Percentiles rank a stretch among this genome's conserved stretches.
phyloP scores from a whole-genome alignment of 108 stramenopile genomes.

The Epithemia pelagica region DNA sequence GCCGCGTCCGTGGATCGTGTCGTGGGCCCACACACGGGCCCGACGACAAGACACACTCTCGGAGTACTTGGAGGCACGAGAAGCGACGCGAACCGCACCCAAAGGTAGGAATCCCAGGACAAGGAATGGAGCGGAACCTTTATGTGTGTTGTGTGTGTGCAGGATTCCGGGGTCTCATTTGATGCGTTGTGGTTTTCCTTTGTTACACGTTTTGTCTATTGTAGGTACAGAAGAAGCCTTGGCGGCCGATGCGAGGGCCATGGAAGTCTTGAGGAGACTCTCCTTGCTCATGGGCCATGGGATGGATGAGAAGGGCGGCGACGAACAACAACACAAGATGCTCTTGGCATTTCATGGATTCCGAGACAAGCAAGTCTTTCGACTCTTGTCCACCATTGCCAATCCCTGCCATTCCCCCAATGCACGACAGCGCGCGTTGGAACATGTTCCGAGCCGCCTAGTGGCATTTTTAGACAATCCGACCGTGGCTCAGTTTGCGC shows the following conservation, averaged over 20 bases:
- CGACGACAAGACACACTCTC: neutral
- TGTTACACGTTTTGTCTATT: neutral
- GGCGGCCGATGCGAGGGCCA: conserved; percentile 62
- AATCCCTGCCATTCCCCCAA: conserved; percentile 47
- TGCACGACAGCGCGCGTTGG: conserved; percentile 64
- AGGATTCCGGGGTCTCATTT: neutral
- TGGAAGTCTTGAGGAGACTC: conserved; percentile 25
- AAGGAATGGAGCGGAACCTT: too few species aligned
- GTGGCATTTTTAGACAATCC: conserved; percentile 46
- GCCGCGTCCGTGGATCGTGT: neutral
- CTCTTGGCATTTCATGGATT: conserved; percentile 49
- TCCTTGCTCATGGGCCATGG: conserved; percentile 1
- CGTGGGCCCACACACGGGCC: neutral
- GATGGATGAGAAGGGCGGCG: conserved; percentile 14
- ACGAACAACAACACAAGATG: conserved; percentile 2
- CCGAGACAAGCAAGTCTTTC: conserved; percentile 80
- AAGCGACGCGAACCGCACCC: neutral
- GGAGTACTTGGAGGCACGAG: neutral
- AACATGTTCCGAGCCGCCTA: conserved; percentile 74
- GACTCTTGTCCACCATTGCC: conserved; percentile 62
- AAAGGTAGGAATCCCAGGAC: too few species aligned
- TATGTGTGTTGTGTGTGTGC: too few species aligned
- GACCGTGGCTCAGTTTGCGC: conserved; percentile 7
- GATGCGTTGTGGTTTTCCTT: neutral
- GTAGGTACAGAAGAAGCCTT: conserved; percentile 50